A percentile compares a stretch with the other conserved stretches of the same genome.
Evolutionary conservation across 441 rosid species (phyloP).

Genomic region (Jatropha podagrica): DNA sequence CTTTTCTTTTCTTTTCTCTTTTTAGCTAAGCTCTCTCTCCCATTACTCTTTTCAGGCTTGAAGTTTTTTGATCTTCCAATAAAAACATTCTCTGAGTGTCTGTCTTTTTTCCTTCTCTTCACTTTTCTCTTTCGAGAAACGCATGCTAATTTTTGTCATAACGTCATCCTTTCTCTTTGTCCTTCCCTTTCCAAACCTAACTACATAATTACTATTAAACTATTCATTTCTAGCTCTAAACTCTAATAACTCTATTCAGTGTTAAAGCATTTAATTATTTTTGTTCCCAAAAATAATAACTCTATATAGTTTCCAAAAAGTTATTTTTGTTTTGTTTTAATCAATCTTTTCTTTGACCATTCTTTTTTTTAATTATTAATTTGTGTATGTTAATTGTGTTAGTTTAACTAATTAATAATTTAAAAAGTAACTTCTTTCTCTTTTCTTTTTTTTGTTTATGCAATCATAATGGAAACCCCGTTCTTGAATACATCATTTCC

Average conservation of each 20-base stretch:
- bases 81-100: conserved; percentile 13
- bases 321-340: conserved; percentile 28
- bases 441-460: conserved; percentile 12
- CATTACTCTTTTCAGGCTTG: conserved; percentile 29
- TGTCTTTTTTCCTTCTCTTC: conserved; percentile 15
- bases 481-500: conserved; percentile 65
- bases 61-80: conserved; percentile 31
- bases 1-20: conserved; percentile 14
- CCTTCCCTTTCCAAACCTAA: conserved; percentile 4
- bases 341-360: neutral
- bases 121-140: conserved; percentile 34
- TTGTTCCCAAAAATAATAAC: neutral
- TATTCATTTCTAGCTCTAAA: neutral
- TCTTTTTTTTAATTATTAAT: neutral
- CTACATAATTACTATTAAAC: neutral
- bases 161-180: conserved; percentile 36
- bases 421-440: neutral
- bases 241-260: conserved; percentile 12
- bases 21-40: neutral
- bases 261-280: neutral
- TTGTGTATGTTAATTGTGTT: conserved; percentile 7
- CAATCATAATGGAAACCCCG: conserved; percentile 43
- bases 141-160: conserved; percentile 42
- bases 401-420: conserved; percentile 2
- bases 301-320: conserved; percentile 21